Evolutionary conservation across 2,329 filamentous ascomycete species (phyloP), one percentile per base, ranked within the genome.

Genomic region (Pseudocercospora ulei): DNA sequence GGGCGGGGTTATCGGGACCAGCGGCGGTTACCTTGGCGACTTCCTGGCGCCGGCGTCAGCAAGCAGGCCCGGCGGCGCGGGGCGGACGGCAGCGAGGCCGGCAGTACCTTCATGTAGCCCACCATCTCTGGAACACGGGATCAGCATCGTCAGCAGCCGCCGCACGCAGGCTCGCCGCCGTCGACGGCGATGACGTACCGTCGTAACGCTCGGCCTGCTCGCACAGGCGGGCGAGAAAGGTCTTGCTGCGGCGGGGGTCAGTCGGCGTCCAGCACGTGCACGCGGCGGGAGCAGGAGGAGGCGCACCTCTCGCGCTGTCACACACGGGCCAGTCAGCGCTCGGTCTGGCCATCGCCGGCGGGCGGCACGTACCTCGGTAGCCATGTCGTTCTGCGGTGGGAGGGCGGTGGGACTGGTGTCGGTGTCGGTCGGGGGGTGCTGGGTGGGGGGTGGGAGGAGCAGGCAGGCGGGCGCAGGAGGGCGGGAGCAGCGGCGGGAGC

Each of bases 151-250:
- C 42, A 59, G 55, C 49, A 37, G 40, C 26, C 20, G 38, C 45
- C 14, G 13, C 35, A 28, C 31, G 35, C 35, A 28, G 16, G 18
- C 23, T 16, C 35, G 28, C 31, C n/a, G n/a, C n/a, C n/a, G n/a
- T n/a, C n/a, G n/a, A 37, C 27, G 23, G 28, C 16, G 17, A 41
- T 55, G 51, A 64, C 74, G 67, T 65, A 78, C 75, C 90, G 88
- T 98, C 88, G 72, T 98, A 98, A 65, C 88, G 88, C 78, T 96
- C 90, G 66, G 90, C 90, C 80, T 98, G 90, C 83, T 96, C 90
- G 76, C 90, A 96, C 66, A 98, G 86, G 73, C 90, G 81, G 69
- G 90, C 90, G 68, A 96, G 85, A 78, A 96, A 96, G 65, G 90
- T 96, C 81, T 96, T 96, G 82, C 86, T 94, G 66, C 64, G 90